Evolutionary conservation across 2,329 filamentous ascomycete genomes (phyloP), one percentile per base, ranked within the genome.

Genomic region (Alternaria incomplexa): DNA sequence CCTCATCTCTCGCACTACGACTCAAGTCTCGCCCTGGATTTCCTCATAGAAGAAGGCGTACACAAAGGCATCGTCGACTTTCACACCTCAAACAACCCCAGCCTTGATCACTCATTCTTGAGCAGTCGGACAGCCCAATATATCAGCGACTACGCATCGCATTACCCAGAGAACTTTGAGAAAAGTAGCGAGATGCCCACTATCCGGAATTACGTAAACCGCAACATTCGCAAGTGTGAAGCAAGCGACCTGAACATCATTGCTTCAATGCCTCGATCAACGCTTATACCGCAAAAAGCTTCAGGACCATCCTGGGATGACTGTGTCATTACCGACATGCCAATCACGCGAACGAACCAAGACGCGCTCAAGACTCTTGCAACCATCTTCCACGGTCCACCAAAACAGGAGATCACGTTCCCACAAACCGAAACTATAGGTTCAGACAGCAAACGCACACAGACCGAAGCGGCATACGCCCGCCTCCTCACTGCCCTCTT

Each of bases 181-280:
- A 80, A 82, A 28, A 82, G 81, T 44, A 68, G 77, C 6, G 77
- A 83, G 51, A 75, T 84, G 45, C 78, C 82, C 46, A 75, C 78
- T 20, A 83, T 88, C 46, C 77, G 85, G 13, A 72, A 79, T n/a
- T 82, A 83, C 20, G 80, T 88, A 10, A 75, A 81, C 15, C 75
- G 79, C 44, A 82, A 84, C 26, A 85, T 86, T 8, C 85, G 85
- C 2, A 83, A 85, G 28, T 83, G 83, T n/a, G 86, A 86, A 10
- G 83, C 83, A 17, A 83, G 85, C 56, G 86, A 88, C 64, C 80
- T 89, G 8, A 83, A 83, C 64, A 80, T 89, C n/a, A 77, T 89
- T n/a, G 82, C 85, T 6, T 85, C 84, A 11, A 80, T 89, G 43
- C 87, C 87, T 22, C 83, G 87, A 11, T 81, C 83, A 12, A 76